These are phyloP conservation scores for Neofusicoccum cordaticola DNA, from an alignment of 2,329 filamentous ascomycete genomes.

Conservation along the genomic window DNA sequence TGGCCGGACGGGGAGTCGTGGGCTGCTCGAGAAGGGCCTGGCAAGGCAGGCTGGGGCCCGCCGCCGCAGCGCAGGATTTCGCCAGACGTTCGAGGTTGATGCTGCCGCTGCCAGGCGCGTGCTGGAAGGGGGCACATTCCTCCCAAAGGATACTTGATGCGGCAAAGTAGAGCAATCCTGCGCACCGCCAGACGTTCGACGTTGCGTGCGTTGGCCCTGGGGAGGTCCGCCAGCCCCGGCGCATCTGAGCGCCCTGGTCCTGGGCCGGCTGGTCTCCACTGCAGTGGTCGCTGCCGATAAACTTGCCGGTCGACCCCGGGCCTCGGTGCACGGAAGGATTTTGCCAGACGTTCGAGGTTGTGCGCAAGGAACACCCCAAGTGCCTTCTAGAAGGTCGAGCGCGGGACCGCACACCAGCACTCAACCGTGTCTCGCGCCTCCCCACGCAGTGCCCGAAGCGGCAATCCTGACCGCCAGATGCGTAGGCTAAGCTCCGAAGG, in stretches of 20 bases:
- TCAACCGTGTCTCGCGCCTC: neutral
- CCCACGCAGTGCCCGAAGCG: neutral
- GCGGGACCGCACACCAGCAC: neutral
- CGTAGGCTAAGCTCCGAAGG: neutral
- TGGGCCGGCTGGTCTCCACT: neutral
- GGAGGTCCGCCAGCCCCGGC: neutral
- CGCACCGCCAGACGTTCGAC: neutral
- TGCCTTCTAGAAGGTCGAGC: neutral
- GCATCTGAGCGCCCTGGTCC: neutral
- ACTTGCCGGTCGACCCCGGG: neutral
- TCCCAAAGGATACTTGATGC: too few species aligned
- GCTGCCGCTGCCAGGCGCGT: too few species aligned
- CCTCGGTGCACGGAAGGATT: neutral
- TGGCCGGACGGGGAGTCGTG: too few species aligned
- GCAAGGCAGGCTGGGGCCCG: too few species aligned
- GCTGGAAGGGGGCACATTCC: too few species aligned
- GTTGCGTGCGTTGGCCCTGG: neutral
- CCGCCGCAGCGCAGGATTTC: neutral
- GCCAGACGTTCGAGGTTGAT: neutral
- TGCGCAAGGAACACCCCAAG: neutral
- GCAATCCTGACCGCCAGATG: neutral
- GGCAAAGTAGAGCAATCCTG: too few species aligned
- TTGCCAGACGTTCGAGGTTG: neutral
- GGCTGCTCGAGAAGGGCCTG: too few species aligned
- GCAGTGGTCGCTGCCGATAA: neutral